Evolutionary conservation across 2,329 filamentous ascomycete species (phyloP).

Genomic region (Elsinoe perseae): DNA sequence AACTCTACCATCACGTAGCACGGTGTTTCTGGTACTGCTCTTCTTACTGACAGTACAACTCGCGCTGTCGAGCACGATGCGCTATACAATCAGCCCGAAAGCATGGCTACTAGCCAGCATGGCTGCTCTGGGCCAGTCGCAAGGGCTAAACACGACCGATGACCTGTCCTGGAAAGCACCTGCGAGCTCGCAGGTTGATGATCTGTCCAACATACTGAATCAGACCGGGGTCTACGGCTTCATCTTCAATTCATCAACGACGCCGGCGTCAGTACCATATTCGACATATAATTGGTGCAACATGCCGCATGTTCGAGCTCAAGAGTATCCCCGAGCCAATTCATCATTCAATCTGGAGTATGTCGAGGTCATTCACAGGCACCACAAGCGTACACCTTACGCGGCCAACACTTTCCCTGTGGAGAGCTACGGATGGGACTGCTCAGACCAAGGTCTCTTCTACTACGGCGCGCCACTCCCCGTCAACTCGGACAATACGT

Average conservation of each 20-base stretch:
- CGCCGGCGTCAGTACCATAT: conserved; percentile 47
- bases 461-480: conserved; percentile 53
- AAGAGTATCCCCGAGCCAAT: conserved; percentile 51
- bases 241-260: conserved; percentile 59
- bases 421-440: conserved; percentile 66
- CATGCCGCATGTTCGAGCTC: conserved; percentile 70
- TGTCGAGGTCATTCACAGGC: conserved; percentile 74
- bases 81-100: conserved; percentile 21
- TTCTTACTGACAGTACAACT: conserved; percentile 24
- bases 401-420: conserved; percentile 67
- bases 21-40: conserved; percentile 22
- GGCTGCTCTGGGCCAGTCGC: not conserved
- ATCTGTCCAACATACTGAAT: conserved; percentile 51
- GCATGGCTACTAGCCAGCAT: conserved; percentile 20
- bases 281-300: conserved; percentile 75
- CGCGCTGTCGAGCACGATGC: conserved; percentile 26
- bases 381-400: conserved; percentile 80
- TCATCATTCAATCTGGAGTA: conserved; percentile 60
- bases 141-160: conserved; percentile 19
- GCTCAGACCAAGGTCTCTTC: conserved; percentile 61
- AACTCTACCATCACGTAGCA: not conserved
- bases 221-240: conserved; percentile 63
- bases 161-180: conserved; percentile 54
- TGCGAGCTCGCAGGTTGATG: conserved; percentile 50
- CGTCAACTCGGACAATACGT: conserved; percentile 41